Percentiles rank a stretch among this genome's conserved stretches.
phyloP scores from a whole-genome alignment of 1,284 basidiomycete species.

The Volvariella volvacea region DNA sequence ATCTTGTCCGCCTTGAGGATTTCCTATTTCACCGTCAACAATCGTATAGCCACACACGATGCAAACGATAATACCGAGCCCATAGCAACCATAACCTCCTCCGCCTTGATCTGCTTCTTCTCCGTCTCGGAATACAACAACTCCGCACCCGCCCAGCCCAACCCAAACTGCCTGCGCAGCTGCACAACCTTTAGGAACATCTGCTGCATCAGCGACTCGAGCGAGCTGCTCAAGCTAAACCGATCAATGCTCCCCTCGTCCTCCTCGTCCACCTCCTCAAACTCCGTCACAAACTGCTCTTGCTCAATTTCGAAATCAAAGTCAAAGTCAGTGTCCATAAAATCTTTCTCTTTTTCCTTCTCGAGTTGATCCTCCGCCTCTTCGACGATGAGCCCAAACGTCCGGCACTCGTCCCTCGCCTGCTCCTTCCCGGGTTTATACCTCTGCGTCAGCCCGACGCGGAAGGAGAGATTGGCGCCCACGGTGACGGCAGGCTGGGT shows the following conservation, averaged over 20 bases:
- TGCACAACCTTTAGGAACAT: slow-evolving; percentile 45
- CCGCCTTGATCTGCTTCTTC: slow-evolving; percentile 33
- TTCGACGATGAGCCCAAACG: slow-evolving; percentile 35
- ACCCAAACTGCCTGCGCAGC: slow-evolving; percentile 37
- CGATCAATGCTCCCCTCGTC: slow-evolving; percentile 38
- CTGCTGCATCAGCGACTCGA: slow-evolving; percentile 51
- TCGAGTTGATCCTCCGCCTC: slow-evolving; percentile 35
- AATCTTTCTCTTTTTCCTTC: slow-evolving; percentile 23
- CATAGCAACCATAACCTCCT: slow-evolving; percentile 26
- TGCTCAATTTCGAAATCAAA: slow-evolving; percentile 17
- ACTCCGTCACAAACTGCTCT: slow-evolving; percentile 11
- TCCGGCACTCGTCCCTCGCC: slow-evolving; percentile 37
- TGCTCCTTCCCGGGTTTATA: slow-evolving; percentile 51
- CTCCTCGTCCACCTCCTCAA: slow-evolving; percentile 19
- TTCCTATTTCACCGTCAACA: slow-evolving; percentile 17
- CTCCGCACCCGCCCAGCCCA: slow-evolving; percentile 64
- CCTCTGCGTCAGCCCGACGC: slow-evolving; percentile 43
- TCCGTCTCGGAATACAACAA: slow-evolving; percentile 40
- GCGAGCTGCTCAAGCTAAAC: slow-evolving; percentile 52
- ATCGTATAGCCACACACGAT: no score
- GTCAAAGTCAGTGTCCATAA: slow-evolving; percentile 19
- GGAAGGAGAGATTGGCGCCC: slow-evolving; percentile 36
- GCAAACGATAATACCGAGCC: slow-evolving; percentile 21
- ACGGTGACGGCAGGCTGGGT: slow-evolving; percentile 20
- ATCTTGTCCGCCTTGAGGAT: slow-evolving; percentile 36